phyloP scores from a whole-genome alignment of 805 yeast species.

The Saturnispora kantuleensis region DNA sequence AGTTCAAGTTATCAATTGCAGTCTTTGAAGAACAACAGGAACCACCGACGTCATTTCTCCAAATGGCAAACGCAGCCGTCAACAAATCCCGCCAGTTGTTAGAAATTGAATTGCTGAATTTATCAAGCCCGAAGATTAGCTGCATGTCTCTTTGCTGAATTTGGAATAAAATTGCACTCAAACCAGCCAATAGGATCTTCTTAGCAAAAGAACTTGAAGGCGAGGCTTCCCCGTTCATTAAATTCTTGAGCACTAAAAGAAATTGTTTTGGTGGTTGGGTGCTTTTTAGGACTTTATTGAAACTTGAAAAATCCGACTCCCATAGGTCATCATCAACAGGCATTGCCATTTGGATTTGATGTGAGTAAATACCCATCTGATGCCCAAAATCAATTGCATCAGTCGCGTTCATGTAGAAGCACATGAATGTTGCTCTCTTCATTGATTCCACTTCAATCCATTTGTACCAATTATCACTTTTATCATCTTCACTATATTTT shows the following conservation, averaged over 20 bases:
- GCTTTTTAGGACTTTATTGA: conserved; percentile 18
- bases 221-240: conserved; percentile 41
- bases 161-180: conserved; percentile 57
- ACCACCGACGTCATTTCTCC: conserved; percentile 42
- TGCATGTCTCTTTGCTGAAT: conserved; percentile 67
- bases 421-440: conserved; percentile 71
- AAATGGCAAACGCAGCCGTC: conserved; percentile 60
- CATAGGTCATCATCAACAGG: conserved; percentile 58
- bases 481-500: conserved; percentile 17
- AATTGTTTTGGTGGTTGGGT: conserved; percentile 34
- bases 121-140: conserved; percentile 37
- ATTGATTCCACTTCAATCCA: conserved; percentile 78
- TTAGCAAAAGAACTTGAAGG: conserved; percentile 51
- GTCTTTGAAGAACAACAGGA: conserved; percentile 28
- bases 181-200: conserved; percentile 55
- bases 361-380: conserved; percentile 44
- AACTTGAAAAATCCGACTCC: conserved; percentile 27
- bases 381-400: conserved; percentile 78
- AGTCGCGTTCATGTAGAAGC: conserved; percentile 69
- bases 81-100: conserved; percentile 63
- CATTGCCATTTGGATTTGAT: conserved; percentile 50
- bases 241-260: conserved; percentile 44
- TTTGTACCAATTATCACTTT: conserved; percentile 33
- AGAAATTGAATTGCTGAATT: conserved; percentile 22
- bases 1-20: conserved; percentile 24